These are phyloP conservation scores for Nemania serpens DNA, from an alignment of 2,329 filamentous ascomycete species.

Conservation along the genomic window DNA sequence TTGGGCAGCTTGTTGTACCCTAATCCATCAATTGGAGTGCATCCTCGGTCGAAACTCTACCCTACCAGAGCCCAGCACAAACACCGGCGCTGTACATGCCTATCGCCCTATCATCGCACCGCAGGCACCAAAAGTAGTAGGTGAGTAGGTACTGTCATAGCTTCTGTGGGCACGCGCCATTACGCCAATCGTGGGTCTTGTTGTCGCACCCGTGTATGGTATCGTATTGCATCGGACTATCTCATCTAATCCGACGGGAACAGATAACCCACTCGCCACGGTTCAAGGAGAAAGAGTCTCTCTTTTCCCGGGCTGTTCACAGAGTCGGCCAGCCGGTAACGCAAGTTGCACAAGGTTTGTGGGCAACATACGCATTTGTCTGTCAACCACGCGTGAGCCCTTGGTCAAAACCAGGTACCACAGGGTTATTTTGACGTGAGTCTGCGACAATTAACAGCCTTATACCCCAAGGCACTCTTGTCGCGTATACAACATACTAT, in stretches of 20 bases:
- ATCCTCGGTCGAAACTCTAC: constrained; percentile 16
- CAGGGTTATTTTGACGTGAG: constrained; percentile 27
- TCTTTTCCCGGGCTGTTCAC: constrained; percentile 7
- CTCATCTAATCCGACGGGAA: constrained; percentile 16
- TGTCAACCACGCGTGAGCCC: constrained; percentile 24
- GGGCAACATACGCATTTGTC: constrained; percentile 17
- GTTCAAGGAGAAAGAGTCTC: not conserved
- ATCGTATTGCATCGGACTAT: constrained; percentile 13
- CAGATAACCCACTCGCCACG: constrained; percentile 2
- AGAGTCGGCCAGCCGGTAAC: constrained; percentile 15
- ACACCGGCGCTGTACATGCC: not conserved
- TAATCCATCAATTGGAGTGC: constrained; percentile 21
- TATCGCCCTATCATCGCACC: not conserved
- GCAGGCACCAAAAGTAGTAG: not conserved
- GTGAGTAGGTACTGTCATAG: constrained; percentile 1
- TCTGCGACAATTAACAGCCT: constrained; percentile 27
- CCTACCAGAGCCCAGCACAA: constrained; percentile 13
- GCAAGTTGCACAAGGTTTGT: constrained; percentile 26
- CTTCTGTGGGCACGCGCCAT: constrained; percentile 21
- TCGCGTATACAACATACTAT: constrained; percentile 2
- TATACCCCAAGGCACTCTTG: constrained; percentile 19
- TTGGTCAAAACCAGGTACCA: constrained; percentile 22
- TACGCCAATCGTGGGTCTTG: constrained; percentile 16
- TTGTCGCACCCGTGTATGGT: constrained; percentile 20
- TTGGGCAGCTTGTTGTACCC: constrained; percentile 7